Evolutionary conservation across 169 alveolate genomes (phyloP), one percentile per base, ranked within the genome.

Genomic region (Cryptosporidium felis): DNA sequence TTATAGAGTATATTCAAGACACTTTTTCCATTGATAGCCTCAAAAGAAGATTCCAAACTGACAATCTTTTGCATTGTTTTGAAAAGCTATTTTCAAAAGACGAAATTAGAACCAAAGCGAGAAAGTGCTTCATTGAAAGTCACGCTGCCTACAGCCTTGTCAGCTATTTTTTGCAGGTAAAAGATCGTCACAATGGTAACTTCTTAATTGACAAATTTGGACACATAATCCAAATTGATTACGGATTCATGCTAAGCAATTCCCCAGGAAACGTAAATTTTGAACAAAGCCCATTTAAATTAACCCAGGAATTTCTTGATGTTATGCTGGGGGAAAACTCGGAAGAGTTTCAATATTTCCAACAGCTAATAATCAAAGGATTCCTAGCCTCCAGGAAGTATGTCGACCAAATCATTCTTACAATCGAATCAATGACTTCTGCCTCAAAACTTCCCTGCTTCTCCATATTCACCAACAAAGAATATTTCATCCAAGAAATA

Each of bases 131-230:
- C 85, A 95, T 94, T 34, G 99, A 96, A 90, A 93, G 97, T 58
- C 97, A 95, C 62, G 99, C 99, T 38, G 99, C 99, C 6, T 97
- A 97, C 85, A 95, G 98, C 14, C 89, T 97, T 26, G 95, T 96
- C 18, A 93, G 97, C 34, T 96, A 96, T 67, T 92, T 97, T 62
- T 91, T 97, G 26, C 97, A 96, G 90, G 93, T 91, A 40, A 95
- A 96, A 82, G 99, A 97, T 88, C 90, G 99, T 42, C 99, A 97
- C 92, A 97, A 97, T 80, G 99, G 98, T 12, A 97, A 97, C 90
- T 91, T 97, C 38, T 81, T 97, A 88, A 89, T 97, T 61, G 98
- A 95, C 82, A 91, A 95, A 30, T 93, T 93, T 30, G 99, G 99
- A 3, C 98, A 95, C 80, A 92, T 96, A 47, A 94, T 97, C 34